A percentile compares a stretch with the other conserved stretches of the same genome.
Evolutionary conservation across 257 asterid genomes (phyloP).

Genomic region (Scutellaria minor): DNA sequence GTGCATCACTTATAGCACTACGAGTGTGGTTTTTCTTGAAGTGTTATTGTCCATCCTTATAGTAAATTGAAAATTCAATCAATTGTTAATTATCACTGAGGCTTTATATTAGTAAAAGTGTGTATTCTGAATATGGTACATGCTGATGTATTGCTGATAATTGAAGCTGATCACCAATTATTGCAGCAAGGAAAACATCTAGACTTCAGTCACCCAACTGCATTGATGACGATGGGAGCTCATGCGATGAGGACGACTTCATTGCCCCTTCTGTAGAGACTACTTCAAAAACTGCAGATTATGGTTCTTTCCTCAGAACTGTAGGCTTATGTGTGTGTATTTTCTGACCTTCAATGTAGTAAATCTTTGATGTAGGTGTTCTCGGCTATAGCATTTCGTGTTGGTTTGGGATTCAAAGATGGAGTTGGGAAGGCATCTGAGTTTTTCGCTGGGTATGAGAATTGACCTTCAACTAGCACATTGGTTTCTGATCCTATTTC

Average conservation of each 20-base stretch:
- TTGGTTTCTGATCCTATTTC: conserved; percentile 27
- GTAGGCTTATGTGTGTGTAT: conserved; percentile 86
- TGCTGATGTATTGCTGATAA: no score
- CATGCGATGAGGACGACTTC: conserved; percentile 39
- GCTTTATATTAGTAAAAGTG: no score
- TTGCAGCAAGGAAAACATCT: conserved; percentile 43
- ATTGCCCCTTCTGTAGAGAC: conserved; percentile 46
- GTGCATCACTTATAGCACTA: no score
- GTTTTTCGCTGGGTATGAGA: conserved; percentile 92
- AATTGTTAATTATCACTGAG: no score
- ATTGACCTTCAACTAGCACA: conserved; percentile 22
- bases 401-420: conserved; percentile 81
- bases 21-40: no score
- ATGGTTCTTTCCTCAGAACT: conserved; percentile 68
- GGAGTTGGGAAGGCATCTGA: conserved; percentile 87
- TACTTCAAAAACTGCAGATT: conserved; percentile 43
- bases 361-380: no score
- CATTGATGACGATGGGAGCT: conserved; percentile 9
- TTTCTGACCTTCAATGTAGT: no score
- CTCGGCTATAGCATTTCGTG: conserved; percentile 88
- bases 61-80: no score
- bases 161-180: conserved; percentile 28
- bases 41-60: no score
- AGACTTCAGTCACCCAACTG: conserved; percentile 44
- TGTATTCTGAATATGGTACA: no score